A percentile compares a stretch with the other conserved stretches of the same genome.
These are phyloP conservation scores for Thalia dealbata DNA, from an alignment of 176 grass and related monocot genomes.

Conservation along the genomic window DNA sequence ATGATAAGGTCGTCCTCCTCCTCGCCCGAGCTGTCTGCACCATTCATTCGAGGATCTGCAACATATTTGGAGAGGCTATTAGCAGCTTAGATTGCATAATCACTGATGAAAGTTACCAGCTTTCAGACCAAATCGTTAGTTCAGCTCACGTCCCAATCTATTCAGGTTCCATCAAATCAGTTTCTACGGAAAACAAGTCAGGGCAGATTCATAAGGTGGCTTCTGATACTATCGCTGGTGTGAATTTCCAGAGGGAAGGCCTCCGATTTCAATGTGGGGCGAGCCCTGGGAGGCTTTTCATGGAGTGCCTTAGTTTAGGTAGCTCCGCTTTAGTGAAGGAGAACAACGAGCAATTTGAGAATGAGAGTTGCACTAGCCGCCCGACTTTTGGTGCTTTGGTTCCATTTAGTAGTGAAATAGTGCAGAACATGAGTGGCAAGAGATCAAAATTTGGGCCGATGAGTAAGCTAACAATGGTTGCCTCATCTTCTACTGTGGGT, in stretches of 20 bases:
- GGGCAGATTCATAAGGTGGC: constrained; percentile 29
- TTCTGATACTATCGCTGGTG: background rate
- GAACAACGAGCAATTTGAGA: constrained; percentile 42
- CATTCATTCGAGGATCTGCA: constrained; percentile 53
- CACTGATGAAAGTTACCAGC: constrained; percentile 20
- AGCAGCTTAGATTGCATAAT: constrained; percentile 40
- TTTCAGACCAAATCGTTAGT: constrained; percentile 26
- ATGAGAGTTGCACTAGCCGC: constrained; percentile 41
- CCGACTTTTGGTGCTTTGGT: constrained; percentile 45
- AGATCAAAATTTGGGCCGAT: constrained; percentile 50
- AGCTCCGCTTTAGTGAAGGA: constrained; percentile 36
- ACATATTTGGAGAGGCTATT: constrained; percentile 66
- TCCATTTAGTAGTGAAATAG: constrained; percentile 36
- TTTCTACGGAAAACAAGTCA: constrained; percentile 21
- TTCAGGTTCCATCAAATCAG: constrained; percentile 26
- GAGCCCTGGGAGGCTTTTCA: constrained; percentile 57
- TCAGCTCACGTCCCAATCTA: constrained; percentile 6
- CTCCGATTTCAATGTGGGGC: constrained; percentile 44
- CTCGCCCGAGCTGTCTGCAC: constrained; percentile 68
- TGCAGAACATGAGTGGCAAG: constrained; percentile 24
- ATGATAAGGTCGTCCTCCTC: constrained; percentile 72
- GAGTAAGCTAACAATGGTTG: constrained; percentile 55
- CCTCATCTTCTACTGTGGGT: constrained; percentile 51
- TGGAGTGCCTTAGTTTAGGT: constrained; percentile 77
- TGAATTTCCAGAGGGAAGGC: constrained; percentile 3